Conservation (phyloP, 169 alveolate genomes). For the Hepatocystis sp. region DNA sequence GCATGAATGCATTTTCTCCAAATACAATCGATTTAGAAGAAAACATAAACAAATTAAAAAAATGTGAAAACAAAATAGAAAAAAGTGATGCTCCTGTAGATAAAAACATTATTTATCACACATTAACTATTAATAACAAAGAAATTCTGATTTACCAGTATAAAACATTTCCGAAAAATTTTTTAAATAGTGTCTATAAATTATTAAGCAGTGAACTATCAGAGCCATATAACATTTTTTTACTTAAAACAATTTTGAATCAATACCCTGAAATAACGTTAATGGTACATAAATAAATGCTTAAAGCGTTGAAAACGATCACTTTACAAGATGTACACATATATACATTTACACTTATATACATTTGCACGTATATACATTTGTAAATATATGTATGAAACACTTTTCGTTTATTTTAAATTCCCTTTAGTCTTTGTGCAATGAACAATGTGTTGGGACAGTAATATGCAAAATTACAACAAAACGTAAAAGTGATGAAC, state of each 20-base stretch:
- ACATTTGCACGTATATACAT: too few species aligned
- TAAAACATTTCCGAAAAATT: constrained; percentile 58
- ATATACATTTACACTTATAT: constrained; percentile 3
- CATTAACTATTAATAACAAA: constrained; percentile 38
- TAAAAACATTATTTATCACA: constrained; percentile 35
- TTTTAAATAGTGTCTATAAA: constrained; percentile 55
- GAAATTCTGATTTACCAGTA: constrained; percentile 50
- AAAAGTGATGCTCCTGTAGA: constrained; percentile 12
- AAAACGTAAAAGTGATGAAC: constrained; percentile 64
- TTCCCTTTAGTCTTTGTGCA: constrained; percentile 30
- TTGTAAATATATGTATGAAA: background rate
- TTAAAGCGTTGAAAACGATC: too few species aligned
- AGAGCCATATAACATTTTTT: constrained; percentile 69
- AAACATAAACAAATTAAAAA: too few species aligned
- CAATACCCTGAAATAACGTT: constrained; percentile 54
- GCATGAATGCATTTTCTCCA: constrained; percentile 10
- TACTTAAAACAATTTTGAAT: constrained; percentile 71
- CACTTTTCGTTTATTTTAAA: background rate
- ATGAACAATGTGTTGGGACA: constrained; percentile 68
- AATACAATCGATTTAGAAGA: constrained; percentile 31
- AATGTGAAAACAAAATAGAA: constrained; percentile 6
- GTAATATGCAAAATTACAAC: constrained; percentile 61
- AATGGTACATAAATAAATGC: constrained; percentile 57
- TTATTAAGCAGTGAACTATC: constrained; percentile 61
- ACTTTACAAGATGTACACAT: constrained; percentile 7